Evolutionary conservation across 2,329 filamentous ascomycete genomes (phyloP).

Genomic region (Onygenales sp.): DNA sequence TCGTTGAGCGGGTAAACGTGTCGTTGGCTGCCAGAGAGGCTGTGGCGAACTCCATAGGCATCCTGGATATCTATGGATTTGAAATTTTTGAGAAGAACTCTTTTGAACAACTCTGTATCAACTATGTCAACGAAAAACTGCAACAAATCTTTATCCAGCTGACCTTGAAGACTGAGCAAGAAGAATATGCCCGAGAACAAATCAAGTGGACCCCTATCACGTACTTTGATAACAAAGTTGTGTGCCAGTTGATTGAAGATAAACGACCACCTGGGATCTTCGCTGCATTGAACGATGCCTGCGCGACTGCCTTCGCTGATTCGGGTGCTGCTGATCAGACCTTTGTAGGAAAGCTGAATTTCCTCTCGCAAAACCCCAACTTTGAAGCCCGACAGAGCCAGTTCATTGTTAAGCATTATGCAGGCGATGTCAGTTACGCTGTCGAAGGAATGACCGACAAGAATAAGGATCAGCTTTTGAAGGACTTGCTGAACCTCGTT

Average conservation of each 20-base stretch:
- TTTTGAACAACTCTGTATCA: conserved; percentile 98
- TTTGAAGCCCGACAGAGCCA: conserved; percentile 86
- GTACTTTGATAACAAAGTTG: conserved; percentile 99
- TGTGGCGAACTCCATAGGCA: conserved; percentile 79
- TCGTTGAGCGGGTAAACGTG: conserved; percentile 82
- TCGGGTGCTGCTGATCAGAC: conserved; percentile 89
- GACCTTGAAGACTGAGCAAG: conserved; percentile 91
- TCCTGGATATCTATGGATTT: conserved; percentile 97
- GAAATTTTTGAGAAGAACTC: conserved; percentile 99
- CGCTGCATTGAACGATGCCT: conserved; percentile 92
- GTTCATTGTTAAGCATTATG: conserved; percentile 98
- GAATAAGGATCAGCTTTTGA: conserved; percentile 95
- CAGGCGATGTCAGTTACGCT: conserved; percentile 89
- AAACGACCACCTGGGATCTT: conserved; percentile 84
- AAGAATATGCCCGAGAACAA: conserved; percentile 90
- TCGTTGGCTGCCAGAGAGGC: conserved; percentile 71
- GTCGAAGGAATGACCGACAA: conserved; percentile 98
- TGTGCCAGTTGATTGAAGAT: conserved; percentile 94
- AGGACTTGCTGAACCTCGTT: conserved; percentile 83
- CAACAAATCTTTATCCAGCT: conserved; percentile 99
- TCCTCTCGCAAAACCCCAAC: conserved; percentile 77
- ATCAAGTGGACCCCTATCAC: conserved; percentile 99
- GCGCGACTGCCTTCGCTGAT: conserved; percentile 95
- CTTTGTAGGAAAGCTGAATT: conserved; percentile 87
- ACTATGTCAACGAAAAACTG: conserved; percentile 98